Conservation (phyloP, 176 grass and related monocot species). For the Zizania latifolia region DNA sequence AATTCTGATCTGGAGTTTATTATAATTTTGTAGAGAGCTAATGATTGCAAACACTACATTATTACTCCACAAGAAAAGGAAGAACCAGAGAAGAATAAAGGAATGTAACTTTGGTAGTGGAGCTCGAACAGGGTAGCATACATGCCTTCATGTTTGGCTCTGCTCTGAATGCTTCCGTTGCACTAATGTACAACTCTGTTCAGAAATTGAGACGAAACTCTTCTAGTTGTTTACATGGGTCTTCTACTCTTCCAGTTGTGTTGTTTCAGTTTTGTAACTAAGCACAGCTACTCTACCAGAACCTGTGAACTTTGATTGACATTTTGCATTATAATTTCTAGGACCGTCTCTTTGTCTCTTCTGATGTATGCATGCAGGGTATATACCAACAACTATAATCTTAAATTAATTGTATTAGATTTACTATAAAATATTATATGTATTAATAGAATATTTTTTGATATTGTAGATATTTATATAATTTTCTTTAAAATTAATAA, state of each 20-base stretch:
- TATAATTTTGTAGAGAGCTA: too few relatives aligned
- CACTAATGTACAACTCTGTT: neutral
- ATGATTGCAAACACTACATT: neutral
- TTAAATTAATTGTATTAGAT: too few relatives aligned
- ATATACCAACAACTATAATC: too few relatives aligned
- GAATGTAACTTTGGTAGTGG: neutral
- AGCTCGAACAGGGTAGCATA: neutral
- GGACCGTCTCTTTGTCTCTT: slow-evolving; percentile 25
- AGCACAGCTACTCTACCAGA: neutral
- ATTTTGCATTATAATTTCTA: neutral
- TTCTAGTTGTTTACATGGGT: neutral
- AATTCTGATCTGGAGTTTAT: too few relatives aligned
- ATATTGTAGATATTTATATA: too few relatives aligned
- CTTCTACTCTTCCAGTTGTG: too few relatives aligned
- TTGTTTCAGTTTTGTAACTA: neutral
- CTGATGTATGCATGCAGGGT: neutral
- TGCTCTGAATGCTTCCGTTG: neutral
- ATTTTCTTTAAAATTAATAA: too few relatives aligned
- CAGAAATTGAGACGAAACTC: neutral
- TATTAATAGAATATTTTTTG: too few relatives aligned
- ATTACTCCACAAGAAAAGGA: neutral
- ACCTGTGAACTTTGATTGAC: neutral
- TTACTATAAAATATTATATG: too few relatives aligned
- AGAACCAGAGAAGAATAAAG: neutral
- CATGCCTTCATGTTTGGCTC: neutral